Base-by-base conservation (phyloP, 1,284 basidiomycete genomes). In the Apiotrichum sp. region DNA sequence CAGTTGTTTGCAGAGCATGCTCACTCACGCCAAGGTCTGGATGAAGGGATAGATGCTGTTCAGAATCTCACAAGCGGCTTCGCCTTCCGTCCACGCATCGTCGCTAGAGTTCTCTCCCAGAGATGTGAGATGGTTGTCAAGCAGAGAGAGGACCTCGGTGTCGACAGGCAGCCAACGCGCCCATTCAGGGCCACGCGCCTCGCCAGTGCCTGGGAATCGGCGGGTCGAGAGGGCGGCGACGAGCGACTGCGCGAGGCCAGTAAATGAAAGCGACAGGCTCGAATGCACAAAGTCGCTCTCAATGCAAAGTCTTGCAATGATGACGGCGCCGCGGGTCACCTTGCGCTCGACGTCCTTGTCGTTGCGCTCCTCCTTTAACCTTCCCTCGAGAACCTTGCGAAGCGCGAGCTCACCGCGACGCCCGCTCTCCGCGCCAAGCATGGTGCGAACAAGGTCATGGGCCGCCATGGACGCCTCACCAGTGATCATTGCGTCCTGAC, bases 81-180 rank as follows among this genome's bases (percentile, higher is more conserved):
- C 64, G 8, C 70, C 71, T 50, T 73, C 69, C 3, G 62, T 67
- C 72, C 71, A 74, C 5, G 67, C 67, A 53, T 73, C 71, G 44
- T 57, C 61, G 9, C 35, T 47, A 3, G 45, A 16, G 11, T 45
- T 53, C 10, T 66, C 58, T 38, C 67, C 65, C 11, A 74, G 53
- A 1, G 59, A 33, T 29, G 57, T 50, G 16, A 75, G 58, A 55
- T 74, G 67, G 40, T 66, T 66, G 35, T 72, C 70, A 6, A 76
- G 59, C 16, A 76, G 55, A 4, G 56, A 57, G 14, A 76, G 62
- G 8, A 76, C 64, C 43, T 71, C 69, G 6, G 56, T 52, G 54
- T 76, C 74, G 3, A 76, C 72, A 13, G 65, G 58, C 29, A 63
- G 53, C 72, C 71, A 75, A 9, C 48, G 55, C 3, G 51, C 44